Percentiles rank a stretch among this genome's conserved stretches.
Conservation (phyloP, 225 moss, liverwort and hornwort genomes). For the Pleurozium schreberi region DNA sequence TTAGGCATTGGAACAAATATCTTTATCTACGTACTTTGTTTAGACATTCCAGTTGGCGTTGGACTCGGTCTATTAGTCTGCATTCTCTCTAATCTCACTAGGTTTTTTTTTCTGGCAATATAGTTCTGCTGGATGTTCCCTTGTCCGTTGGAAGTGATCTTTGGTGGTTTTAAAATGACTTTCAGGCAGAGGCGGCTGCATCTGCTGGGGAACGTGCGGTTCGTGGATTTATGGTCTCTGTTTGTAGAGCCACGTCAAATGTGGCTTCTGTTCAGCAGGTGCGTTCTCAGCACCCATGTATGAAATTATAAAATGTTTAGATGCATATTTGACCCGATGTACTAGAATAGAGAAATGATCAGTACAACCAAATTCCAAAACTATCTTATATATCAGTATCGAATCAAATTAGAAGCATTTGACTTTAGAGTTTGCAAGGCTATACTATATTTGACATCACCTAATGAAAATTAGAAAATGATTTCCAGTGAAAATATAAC, state of each 20-base stretch:
- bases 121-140: background rate
- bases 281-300: background rate
- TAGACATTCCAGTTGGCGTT: background rate
- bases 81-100: background rate
- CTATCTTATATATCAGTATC: background rate
- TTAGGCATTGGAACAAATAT: slow-evolving; percentile 64
- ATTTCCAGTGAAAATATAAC: background rate
- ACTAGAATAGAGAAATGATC: background rate
- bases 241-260: slow-evolving; percentile 68
- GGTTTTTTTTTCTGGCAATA: background rate
- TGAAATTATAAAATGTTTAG: background rate
- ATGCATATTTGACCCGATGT: background rate
- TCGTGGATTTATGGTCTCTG: slow-evolving; percentile 85
- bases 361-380: background rate
- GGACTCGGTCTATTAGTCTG: background rate
- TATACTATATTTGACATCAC: background rate
- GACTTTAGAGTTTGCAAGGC: background rate
- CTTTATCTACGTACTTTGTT: background rate
- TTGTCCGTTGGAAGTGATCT: background rate
- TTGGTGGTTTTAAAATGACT: background rate
- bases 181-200: slow-evolving; percentile 93
- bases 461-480: background rate
- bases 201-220: slow-evolving; percentile 91
- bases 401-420: background rate
- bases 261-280: slow-evolving; percentile 91